Conservation (phyloP, 106 monocot species). For the Platanthera guangdongensis region DNA sequence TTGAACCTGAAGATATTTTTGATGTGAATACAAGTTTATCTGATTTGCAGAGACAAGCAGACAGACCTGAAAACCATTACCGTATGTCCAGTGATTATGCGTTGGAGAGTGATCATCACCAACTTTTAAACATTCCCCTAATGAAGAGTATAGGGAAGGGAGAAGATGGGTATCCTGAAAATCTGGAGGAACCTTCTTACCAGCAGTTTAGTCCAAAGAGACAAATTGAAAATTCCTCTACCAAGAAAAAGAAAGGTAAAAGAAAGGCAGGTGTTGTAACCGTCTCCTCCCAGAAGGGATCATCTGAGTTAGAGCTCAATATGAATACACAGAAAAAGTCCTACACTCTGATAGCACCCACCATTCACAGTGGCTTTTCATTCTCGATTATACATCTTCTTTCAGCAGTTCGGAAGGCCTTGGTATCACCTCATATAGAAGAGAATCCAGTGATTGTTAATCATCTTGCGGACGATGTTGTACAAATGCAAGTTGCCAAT, state of each 20-base stretch:
- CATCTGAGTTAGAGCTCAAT: constrained; percentile 29
- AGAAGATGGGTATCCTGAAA: constrained; percentile 18
- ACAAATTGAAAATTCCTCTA: constrained; percentile 23
- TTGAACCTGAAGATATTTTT: constrained; percentile 19
- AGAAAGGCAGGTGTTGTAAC: constrained; percentile 28
- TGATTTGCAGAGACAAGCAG: not conserved
- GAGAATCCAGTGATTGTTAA: constrained; percentile 15
- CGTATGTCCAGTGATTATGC: constrained; percentile 4
- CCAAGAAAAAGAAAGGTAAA: constrained; percentile 61
- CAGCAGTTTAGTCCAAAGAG: constrained; percentile 28
- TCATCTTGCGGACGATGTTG: constrained; percentile 15
- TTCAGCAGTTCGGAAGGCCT: constrained; percentile 65
- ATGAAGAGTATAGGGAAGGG: constrained; percentile 46
- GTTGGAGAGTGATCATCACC: constrained; percentile 22
- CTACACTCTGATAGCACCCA: constrained; percentile 65
- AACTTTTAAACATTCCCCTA: constrained; percentile 20
- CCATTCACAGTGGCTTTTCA: constrained; percentile 79
- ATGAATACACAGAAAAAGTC: constrained; percentile 38
- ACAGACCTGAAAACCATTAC: constrained; percentile 15
- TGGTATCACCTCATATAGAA: constrained; percentile 37
- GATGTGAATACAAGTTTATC: constrained; percentile 8
- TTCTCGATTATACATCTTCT: constrained; percentile 94
- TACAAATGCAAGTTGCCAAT: constrained; percentile 9
- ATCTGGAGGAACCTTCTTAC: constrained; percentile 20
- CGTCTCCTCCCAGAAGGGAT: constrained; percentile 16